A percentile compares a stretch with the other conserved stretches of the same genome.
phyloP scores from a whole-genome alignment of 2,329 filamentous ascomycete species.

The Cladophialophora bantiana region DNA sequence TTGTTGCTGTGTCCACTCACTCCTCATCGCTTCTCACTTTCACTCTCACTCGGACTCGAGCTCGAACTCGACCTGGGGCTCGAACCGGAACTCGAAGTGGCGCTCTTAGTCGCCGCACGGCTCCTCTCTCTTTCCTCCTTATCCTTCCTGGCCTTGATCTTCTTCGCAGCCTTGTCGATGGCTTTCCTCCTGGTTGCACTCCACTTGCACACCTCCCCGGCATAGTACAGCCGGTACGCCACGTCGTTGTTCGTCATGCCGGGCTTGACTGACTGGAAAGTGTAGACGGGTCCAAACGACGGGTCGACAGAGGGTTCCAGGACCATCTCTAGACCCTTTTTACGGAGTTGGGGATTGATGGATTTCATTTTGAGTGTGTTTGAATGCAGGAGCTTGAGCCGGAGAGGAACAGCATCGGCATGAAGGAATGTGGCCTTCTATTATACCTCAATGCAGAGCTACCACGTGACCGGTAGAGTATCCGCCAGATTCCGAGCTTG shows the following conservation, averaged over 20 bases:
- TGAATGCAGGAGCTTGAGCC: not conserved
- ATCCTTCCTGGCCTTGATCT: constrained; percentile 18
- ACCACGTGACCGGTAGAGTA: constrained; percentile 33
- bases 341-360: constrained; percentile 27
- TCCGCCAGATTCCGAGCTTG: constrained; percentile 26
- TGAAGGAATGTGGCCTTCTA: constrained; percentile 13
- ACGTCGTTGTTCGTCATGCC: constrained; percentile 32
- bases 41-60: not conserved
- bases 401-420: not conserved
- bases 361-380: constrained; percentile 22
- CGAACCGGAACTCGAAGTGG: not conserved
- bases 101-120: constrained; percentile 1
- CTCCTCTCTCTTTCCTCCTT: constrained; percentile 14
- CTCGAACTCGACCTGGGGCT: not conserved
- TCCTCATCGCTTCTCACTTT: not conserved
- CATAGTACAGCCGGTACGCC: constrained; percentile 31
- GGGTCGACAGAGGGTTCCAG: constrained; percentile 25
- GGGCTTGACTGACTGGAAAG: constrained; percentile 25
- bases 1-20: not conserved
- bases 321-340: constrained; percentile 31
- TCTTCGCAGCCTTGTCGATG: constrained; percentile 23
- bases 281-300: constrained; percentile 29
- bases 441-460: constrained; percentile 1
- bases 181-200: constrained; percentile 32
- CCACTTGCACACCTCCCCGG: constrained; percentile 29